Evolutionary conservation across 1,284 basidiomycete species (phyloP).

Genomic region (Butyriboletus appendiculatus): DNA sequence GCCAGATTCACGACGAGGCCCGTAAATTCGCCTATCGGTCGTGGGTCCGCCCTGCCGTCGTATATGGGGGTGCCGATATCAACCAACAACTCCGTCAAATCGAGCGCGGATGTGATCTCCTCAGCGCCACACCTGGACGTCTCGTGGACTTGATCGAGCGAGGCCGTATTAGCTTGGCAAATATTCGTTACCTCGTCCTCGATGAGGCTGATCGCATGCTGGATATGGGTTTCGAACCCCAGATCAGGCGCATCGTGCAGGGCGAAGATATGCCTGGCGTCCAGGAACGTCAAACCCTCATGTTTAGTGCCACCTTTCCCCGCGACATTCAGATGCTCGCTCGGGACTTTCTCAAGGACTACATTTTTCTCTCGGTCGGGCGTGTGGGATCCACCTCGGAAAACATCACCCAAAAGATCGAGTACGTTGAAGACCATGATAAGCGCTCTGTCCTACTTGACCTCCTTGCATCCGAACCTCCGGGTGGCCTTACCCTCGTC

Average conservation of each 20-base stretch:
- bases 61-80: conserved; percentile 99
- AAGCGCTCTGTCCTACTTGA: conserved; percentile 98
- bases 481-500: conserved; percentile 85
- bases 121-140: conserved; percentile 98
- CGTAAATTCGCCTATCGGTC: conserved; percentile 99
- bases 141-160: conserved; percentile 99
- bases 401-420: conserved; percentile 99
- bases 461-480: conserved; percentile 80
- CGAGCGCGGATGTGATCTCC: conserved; percentile 96
- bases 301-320: conserved; percentile 99
- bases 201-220: conserved; percentile 99
- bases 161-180: conserved; percentile 93
- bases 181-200: conserved; percentile 97
- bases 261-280: conserved; percentile 98
- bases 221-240: conserved; percentile 99
- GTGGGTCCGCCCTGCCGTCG: conserved; percentile 98
- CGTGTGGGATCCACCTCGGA: conserved; percentile 98
- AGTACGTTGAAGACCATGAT: conserved; percentile 97
- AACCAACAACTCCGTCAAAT: conserved; percentile 92
- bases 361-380: conserved; percentile 98
- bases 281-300: conserved; percentile 94
- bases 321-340: conserved; percentile 98
- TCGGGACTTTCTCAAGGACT: conserved; percentile 94
- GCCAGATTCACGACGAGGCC: conserved; percentile 99
- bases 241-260: conserved; percentile 98